Base-by-base conservation (phyloP, 805 yeast species). In the Sugiyamaella qingdaonensis region DNA sequence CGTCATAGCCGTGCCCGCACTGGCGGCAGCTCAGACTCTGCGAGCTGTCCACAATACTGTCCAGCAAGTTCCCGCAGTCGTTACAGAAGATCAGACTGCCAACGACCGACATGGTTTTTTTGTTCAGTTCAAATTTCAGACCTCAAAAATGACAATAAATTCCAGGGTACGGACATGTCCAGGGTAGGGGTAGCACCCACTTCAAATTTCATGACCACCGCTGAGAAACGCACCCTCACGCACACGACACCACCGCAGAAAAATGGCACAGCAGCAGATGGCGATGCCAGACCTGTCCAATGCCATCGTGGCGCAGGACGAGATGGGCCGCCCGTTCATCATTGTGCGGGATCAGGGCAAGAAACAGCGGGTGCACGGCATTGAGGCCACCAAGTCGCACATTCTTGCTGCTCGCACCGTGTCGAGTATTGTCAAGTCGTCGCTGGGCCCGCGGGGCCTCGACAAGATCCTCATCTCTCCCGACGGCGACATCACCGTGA, bases 221-320 rank as follows among this genome's bases (percentile, higher is more conserved):
- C 43, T 39, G 18, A 47, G 44, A 24, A n/a, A 10, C 18, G 21
- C 21, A 11, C 35, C 13, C 10, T 21, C 44, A 16, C 35, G 47
- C 34, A 32, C 44, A 13, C 34, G 27, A 29, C 39, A 11, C 29
- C 39, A 11, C 44, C 9, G 19, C n/a, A 10, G 34, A 44, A n/a
- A 35, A 11, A 50, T 34, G 37, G 37, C 37, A 34, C 37, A 34
- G 16, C 63, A 59, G 50, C 55, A 51, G 19, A 62, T 61, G 64
- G 61, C 64, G 21, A 79, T 82, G 86, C 96, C 97, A 39, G 99
- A 94, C 70, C 77, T 94, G 79, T 91, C 98, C 61, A 94, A 95
- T 66, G 99, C 99, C 72, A 90, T 94, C 64, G 89, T 94, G 76
- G 98, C 99, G 2, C 99, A 92, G 72, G 99, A 94, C 70, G 99